A percentile compares a stretch with the other conserved stretches of the same genome.
These are phyloP conservation scores for Blastocystis sp. DNA, from an alignment of 352 stramenopile species.

Conservation along the genomic window DNA sequence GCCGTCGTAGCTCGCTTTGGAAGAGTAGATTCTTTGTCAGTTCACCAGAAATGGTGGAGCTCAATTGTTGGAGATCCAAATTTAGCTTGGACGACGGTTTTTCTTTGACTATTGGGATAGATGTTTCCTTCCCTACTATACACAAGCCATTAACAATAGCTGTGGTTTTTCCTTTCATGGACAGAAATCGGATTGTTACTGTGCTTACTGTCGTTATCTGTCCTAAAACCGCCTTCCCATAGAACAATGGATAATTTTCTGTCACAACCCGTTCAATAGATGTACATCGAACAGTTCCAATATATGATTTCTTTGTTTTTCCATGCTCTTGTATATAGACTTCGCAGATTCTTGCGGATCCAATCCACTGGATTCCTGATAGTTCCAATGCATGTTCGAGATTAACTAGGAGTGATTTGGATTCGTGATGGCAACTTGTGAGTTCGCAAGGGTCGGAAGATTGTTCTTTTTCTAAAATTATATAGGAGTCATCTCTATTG, in stretches of 20 bases:
- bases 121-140: not conserved
- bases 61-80: not conserved
- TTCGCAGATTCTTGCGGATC: slow-evolving; percentile 28
- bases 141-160: not conserved
- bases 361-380: slow-evolving; percentile 4
- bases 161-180: not conserved
- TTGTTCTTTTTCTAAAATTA: not conserved
- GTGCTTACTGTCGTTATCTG: not conserved
- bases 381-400: not conserved
- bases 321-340: slow-evolving; percentile 4
- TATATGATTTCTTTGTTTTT: not conserved
- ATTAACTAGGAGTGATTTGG: not conserved
- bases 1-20: not conserved
- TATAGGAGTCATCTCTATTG: not conserved
- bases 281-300: slow-evolving; percentile 13
- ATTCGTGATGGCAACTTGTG: not conserved
- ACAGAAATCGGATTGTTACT: slow-evolving; percentile 15
- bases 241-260: not conserved
- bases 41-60: not conserved
- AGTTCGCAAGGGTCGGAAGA: not conserved
- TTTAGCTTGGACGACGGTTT: not conserved
- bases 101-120: not conserved
- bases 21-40: not conserved
- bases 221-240: not conserved
- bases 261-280: not conserved